Percentiles rank a stretch among this genome's conserved stretches.
phyloP scores from a whole-genome alignment of 129 eudicot genomes.

The Escallonia herrerae region DNA sequence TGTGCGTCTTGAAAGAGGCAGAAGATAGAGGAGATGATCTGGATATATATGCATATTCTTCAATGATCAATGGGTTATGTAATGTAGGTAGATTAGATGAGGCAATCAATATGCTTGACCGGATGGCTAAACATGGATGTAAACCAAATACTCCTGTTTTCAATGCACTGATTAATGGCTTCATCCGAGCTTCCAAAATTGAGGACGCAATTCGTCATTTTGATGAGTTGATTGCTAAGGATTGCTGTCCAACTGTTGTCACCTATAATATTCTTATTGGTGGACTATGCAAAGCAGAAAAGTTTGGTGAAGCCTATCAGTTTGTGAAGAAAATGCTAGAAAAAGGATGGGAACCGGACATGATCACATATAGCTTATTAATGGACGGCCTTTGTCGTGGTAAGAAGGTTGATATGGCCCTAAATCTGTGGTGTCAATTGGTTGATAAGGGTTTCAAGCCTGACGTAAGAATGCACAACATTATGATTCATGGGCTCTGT shows the following conservation, averaged over 20 bases:
- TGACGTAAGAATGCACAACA: constrained; percentile 83
- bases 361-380: constrained; percentile 61
- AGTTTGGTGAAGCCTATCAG: constrained; percentile 60
- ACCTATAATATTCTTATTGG: constrained; percentile 70
- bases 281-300: constrained; percentile 62
- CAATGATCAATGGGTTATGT: constrained; percentile 64
- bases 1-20: constrained; percentile 39
- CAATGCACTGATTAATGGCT: constrained; percentile 69
- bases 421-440: constrained; percentile 51
- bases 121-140: constrained; percentile 38
- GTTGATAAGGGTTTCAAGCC: constrained; percentile 50
- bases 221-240: constrained; percentile 32
- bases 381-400: constrained; percentile 74
- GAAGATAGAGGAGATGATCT: constrained; percentile 30
- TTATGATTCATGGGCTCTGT: constrained; percentile 81
- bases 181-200: constrained; percentile 40
- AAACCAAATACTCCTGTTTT: constrained; percentile 60
- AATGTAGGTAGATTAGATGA: constrained; percentile 50
- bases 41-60: constrained; percentile 58
- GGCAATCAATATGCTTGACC: constrained; percentile 44
- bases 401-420: constrained; percentile 54
- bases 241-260: constrained; percentile 58
- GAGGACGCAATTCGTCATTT: constrained; percentile 47
- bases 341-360: constrained; percentile 57
- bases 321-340: constrained; percentile 67